A percentile compares a stretch with the other conserved stretches of the same genome.
phyloP scores from a whole-genome alignment of 306 rosid genomes.

The Chamaecrista fasciculata region DNA sequence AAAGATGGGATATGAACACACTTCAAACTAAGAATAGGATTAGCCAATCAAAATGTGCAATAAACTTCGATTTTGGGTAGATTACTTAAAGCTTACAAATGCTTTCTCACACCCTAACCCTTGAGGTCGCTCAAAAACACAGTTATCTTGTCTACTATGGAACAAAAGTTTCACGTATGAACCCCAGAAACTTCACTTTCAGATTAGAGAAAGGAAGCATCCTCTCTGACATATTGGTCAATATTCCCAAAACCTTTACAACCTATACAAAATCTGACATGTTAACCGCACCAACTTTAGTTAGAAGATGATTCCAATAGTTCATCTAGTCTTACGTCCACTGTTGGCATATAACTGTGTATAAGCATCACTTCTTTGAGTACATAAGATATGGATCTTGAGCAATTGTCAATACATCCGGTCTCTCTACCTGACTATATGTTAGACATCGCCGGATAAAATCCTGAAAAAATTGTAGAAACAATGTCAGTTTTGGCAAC shows the following conservation, averaged over 20 bases:
- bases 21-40: background rate
- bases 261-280: slow-evolving; percentile 47
- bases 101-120: slow-evolving; percentile 22
- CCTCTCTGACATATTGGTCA: slow-evolving; percentile 25
- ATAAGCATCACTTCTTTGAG: slow-evolving; percentile 56
- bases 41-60: slow-evolving; percentile 21
- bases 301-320: slow-evolving; percentile 31
- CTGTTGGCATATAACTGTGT: slow-evolving; percentile 24
- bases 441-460: slow-evolving; percentile 85
- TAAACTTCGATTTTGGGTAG: slow-evolving; percentile 27
- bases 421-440: slow-evolving; percentile 88
- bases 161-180: slow-evolving; percentile 24
- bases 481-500: slow-evolving; percentile 5
- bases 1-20: background rate
- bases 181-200: slow-evolving; percentile 17
- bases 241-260: slow-evolving; percentile 46
- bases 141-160: slow-evolving; percentile 3
- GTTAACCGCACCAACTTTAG: slow-evolving; percentile 21
- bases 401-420: slow-evolving; percentile 82
- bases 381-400: slow-evolving; percentile 90
- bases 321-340: slow-evolving; percentile 9
- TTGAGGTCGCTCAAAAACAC: slow-evolving; percentile 27
- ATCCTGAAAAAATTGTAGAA: slow-evolving; percentile 49
- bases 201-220: slow-evolving; percentile 24
- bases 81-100: slow-evolving; percentile 1